Conservation (phyloP, 352 stramenopile genomes). For the Phytopythium kandeliae region DNA sequence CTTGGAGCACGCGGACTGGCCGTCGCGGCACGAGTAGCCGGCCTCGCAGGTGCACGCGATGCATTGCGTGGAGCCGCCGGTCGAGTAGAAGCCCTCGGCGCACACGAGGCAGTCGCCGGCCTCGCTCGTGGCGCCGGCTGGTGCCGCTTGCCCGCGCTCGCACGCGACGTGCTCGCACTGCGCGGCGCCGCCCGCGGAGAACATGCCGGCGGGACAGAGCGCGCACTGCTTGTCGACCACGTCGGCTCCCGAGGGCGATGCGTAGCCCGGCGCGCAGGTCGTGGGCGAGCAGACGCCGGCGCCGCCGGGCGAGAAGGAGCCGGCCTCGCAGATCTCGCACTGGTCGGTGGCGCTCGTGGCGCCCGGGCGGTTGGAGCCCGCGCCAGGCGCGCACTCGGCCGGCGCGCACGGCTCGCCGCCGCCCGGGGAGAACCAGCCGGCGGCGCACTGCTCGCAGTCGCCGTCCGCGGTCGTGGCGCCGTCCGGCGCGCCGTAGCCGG, state of each 20-base stretch:
- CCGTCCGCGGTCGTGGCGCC: conserved; percentile 25
- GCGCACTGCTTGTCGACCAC: conserved; percentile 32
- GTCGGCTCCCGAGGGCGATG: conserved; percentile 31
- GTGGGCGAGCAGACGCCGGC: conserved; percentile 20
- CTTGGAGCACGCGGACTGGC: conserved; percentile 24
- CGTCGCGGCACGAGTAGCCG: conserved; percentile 20
- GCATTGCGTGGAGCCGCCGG: conserved; percentile 37
- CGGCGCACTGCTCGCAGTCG: conserved; percentile 28
- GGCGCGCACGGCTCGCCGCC: conserved; percentile 29
- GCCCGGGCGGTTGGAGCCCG: conserved; percentile 23
- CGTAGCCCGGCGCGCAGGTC: conserved; percentile 22
- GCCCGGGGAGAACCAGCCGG: conserved; percentile 28
- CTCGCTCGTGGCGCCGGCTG: conserved; percentile 17
- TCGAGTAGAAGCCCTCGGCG: conserved; percentile 41
- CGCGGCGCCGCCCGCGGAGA: conserved; percentile 22
- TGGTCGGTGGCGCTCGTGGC: conserved; percentile 16
- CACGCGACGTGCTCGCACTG: conserved; percentile 33
- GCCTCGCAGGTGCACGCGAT: conserved; percentile 29
- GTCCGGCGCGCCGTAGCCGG: conserved; percentile 33
- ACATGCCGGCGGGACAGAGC: conserved; percentile 28
- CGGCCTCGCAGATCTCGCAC: conserved; percentile 33
- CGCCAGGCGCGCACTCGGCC: conserved; percentile 26
- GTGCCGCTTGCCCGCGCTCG: conserved; percentile 24
- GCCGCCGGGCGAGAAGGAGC: conserved; percentile 35
- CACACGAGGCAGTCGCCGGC: conserved; percentile 29